Evolutionary conservation across 1,284 basidiomycete species (phyloP).

Genomic region (Leccinum subrobustum): DNA sequence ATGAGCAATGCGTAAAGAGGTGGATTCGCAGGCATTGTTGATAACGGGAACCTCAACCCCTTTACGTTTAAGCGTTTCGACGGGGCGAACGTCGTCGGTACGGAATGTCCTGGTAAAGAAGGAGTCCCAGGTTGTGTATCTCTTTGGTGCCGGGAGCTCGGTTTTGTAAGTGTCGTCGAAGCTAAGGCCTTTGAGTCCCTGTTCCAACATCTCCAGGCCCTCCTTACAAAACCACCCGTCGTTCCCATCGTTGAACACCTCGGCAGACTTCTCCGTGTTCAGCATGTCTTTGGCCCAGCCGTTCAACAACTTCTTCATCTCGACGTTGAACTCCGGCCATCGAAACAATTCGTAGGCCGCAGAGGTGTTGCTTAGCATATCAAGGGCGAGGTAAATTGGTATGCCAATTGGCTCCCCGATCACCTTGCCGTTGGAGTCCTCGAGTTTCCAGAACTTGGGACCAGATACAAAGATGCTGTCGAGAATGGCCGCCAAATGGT

Average conservation of each 20-base stretch:
- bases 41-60: conserved; percentile 24
- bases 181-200: neutral
- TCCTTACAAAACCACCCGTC: neutral
- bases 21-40: conserved; percentile 47
- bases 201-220: neutral
- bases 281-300: conserved; percentile 12
- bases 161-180: conserved; percentile 7
- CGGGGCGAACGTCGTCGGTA: conserved; percentile 33
- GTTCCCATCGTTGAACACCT: neutral
- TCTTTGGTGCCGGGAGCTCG: neutral
- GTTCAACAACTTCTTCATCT: conserved; percentile 4
- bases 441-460: conserved; percentile 8
- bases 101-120: conserved; percentile 8
- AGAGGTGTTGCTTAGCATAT: conserved; percentile 28
- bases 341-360: conserved; percentile 24
- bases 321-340: neutral
- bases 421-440: neutral
- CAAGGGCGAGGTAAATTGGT: conserved; percentile 22
- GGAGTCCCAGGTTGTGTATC: conserved; percentile 5
- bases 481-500: conserved; percentile 10
- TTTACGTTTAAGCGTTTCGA: conserved; percentile 10
- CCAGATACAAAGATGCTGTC: conserved; percentile 9
- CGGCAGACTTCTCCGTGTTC: neutral
- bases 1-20: conserved; percentile 36
- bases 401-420: conserved; percentile 21